phyloP scores from a whole-genome alignment of 1,139 yeast genomes.

The Nakaseomyces nivariensis region DNA sequence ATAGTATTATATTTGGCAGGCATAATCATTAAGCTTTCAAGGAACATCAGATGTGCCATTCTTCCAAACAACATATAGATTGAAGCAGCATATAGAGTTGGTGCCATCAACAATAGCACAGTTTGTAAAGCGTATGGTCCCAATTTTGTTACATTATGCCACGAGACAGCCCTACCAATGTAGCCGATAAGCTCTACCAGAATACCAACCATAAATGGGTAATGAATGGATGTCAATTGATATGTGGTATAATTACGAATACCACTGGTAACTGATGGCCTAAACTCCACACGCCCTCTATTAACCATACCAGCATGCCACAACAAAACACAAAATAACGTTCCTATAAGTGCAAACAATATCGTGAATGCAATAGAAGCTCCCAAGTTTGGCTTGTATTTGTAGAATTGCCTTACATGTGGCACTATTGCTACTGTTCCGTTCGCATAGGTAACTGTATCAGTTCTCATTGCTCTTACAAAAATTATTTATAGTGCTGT shows the following conservation, averaged over 20 bases:
- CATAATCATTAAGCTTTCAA: constrained; percentile 28
- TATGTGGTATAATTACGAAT: no score
- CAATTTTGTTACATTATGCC: constrained; percentile 15
- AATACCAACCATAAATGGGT: no score
- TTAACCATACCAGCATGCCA: no score
- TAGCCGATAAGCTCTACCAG: constrained; percentile 32
- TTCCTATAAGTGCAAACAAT: constrained; percentile 24
- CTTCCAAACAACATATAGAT: constrained; percentile 38
- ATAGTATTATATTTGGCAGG: constrained; percentile 31
- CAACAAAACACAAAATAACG: constrained; percentile 16
- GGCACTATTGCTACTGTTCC: no score
- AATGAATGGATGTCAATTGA: no score
- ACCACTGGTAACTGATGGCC: no score
- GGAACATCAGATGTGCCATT: constrained; percentile 26
- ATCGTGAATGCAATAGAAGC: constrained; percentile 12
- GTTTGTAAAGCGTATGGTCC: constrained; percentile 33
- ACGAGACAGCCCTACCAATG: constrained; percentile 27
- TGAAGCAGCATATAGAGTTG: constrained; percentile 37
- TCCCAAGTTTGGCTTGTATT: constrained; percentile 10
- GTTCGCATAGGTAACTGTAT: no score
- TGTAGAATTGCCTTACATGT: neutral
- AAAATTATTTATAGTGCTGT: no score
- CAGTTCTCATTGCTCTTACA: no score
- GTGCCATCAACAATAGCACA: constrained; percentile 34
- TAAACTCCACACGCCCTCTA: no score